These are phyloP conservation scores for peach (Prunus persica) DNA, from an alignment of 306 rosid species.

Conservation along the genomic window Prunus_persica_NCBIv2 NC_034013.1:12765501-12766000, in stretches of 20 bases:
- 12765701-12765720: not conserved
- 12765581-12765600: constrained; percentile 29
- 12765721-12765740: not conserved
- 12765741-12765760: not conserved
- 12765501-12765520: constrained; percentile 47
- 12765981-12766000: not conserved
- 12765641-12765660: not conserved
- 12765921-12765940: not conserved
- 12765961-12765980: not conserved
- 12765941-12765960: not conserved
- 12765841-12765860: constrained; percentile 61
- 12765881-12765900: constrained; percentile 32
- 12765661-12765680: constrained; percentile 14
- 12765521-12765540: not conserved
- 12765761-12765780: constrained; percentile 23
- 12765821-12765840: constrained; percentile 6
- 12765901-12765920: constrained; percentile 6
- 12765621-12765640: constrained; percentile 31
- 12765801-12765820: constrained; percentile 10
- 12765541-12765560: not conserved
- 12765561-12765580: constrained; percentile 30
- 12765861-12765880: constrained; percentile 45
- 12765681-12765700: not conserved
- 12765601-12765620: constrained; percentile 27
- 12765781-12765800: constrained; percentile 28